A percentile compares a stretch with the other conserved stretches of the same genome.
Conservation (phyloP, 176 grass and related monocot genomes). For the Pontederia paniculata region DNA sequence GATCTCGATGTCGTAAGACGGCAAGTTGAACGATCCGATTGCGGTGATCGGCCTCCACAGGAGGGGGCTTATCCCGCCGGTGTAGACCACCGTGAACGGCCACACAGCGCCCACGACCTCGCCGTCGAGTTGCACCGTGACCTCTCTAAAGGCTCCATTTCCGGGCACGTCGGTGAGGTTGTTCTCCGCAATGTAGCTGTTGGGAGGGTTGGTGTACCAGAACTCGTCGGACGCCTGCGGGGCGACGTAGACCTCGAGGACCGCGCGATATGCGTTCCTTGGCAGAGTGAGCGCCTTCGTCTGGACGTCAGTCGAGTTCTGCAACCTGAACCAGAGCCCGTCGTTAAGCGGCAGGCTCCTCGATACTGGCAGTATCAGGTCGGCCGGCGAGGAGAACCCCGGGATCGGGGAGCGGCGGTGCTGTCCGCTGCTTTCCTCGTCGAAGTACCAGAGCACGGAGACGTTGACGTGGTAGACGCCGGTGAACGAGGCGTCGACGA, state of each 20-base stretch:
- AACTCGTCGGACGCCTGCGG: slow-evolving; percentile 58
- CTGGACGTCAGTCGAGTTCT: slow-evolving; percentile 28
- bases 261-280: slow-evolving; percentile 49
- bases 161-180: slow-evolving; percentile 18
- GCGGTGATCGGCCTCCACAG: slow-evolving; percentile 70
- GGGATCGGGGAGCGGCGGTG: slow-evolving; percentile 14
- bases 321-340: slow-evolving; percentile 58
- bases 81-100: slow-evolving; percentile 83
- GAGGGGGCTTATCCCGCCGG: slow-evolving; percentile 48
- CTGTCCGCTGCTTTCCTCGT: neutral
- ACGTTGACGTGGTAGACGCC: slow-evolving; percentile 67
- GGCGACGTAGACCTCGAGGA: slow-evolving; percentile 68
- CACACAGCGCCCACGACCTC: slow-evolving; percentile 58
- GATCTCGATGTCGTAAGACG: slow-evolving; percentile 73
- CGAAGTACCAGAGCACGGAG: slow-evolving; percentile 66
- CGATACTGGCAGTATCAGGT: slow-evolving; percentile 56
- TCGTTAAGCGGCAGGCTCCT: slow-evolving; percentile 40
- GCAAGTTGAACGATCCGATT: slow-evolving; percentile 81
- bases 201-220: slow-evolving; percentile 48
- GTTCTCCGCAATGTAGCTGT: slow-evolving; percentile 27
- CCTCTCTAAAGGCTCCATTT: slow-evolving; percentile 69
- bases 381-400: slow-evolving; percentile 39
- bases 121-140: slow-evolving; percentile 40
- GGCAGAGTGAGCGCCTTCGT: slow-evolving; percentile 36
- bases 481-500: slow-evolving; percentile 48